phyloP scores from a whole-genome alignment of 2,329 filamentous ascomycete species.

The Stemphylium lycopersici region DNA sequence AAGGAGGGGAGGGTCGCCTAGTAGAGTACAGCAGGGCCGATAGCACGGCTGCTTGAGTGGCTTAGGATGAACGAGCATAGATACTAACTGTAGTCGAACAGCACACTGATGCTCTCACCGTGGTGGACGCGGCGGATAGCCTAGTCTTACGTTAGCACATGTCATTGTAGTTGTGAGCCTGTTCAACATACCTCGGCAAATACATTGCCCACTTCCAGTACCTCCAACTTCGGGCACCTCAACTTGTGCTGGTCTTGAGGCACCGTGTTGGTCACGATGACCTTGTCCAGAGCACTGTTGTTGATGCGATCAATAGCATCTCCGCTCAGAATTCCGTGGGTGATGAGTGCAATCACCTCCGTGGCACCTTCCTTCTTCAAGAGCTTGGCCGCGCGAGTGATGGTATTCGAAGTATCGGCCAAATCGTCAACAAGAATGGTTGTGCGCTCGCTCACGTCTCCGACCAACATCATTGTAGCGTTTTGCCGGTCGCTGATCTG shows the following conservation, averaged over 20 bases:
- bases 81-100: constrained; percentile 80
- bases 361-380: constrained; percentile 92
- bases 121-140: constrained; percentile 95
- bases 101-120: constrained; percentile 94
- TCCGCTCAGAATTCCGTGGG: constrained; percentile 92
- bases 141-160: constrained; percentile 46
- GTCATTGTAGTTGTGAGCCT: constrained; percentile 15
- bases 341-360: constrained; percentile 88
- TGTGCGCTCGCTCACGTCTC: constrained; percentile 78
- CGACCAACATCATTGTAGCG: constrained; percentile 91
- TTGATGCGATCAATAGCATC: constrained; percentile 95
- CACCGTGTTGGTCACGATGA: constrained; percentile 94
- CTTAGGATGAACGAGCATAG: constrained; percentile 16
- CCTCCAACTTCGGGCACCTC: constrained; percentile 85
- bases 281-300: constrained; percentile 87
- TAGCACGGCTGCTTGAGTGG: background rate
- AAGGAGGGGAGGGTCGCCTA: background rate
- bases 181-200: constrained; percentile 76
- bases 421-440: constrained; percentile 94
- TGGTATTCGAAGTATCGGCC: constrained; percentile 95
- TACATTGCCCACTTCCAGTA: constrained; percentile 84
- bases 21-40: background rate
- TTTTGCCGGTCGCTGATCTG: constrained; percentile 82
- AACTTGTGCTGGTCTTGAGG: constrained; percentile 82
- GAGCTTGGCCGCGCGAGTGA: constrained; percentile 94